A percentile compares a stretch with the other conserved stretches of the same genome.
Evolutionary conservation across 1,284 basidiomycete genomes (phyloP).

Genomic region (Cryptococcus floricola): DNA sequence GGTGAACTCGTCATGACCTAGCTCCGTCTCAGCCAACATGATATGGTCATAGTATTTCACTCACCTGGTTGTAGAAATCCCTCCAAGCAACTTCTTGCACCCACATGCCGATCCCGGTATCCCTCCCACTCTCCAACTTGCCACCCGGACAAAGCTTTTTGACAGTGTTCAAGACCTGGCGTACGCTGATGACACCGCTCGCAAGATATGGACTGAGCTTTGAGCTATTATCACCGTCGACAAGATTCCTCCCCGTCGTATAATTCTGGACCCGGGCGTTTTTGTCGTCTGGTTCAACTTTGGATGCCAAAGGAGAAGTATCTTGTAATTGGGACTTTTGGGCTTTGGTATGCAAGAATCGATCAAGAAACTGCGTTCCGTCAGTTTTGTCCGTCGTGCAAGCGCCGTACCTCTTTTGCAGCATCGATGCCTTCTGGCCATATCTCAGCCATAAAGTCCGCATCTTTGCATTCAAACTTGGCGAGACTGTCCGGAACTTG

Average conservation of each 20-base stretch:
- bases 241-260: slow-evolving; percentile 63
- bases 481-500: slow-evolving; percentile 59
- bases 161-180: slow-evolving; percentile 69
- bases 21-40: slow-evolving; percentile 11
- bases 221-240: slow-evolving; percentile 72
- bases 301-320: slow-evolving; percentile 58
- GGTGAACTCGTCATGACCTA: slow-evolving; percentile 73
- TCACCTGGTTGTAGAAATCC: slow-evolving; percentile 69
- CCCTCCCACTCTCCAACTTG: slow-evolving; percentile 62
- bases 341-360: slow-evolving; percentile 70
- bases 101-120: slow-evolving; percentile 75
- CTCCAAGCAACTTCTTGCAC: slow-evolving; percentile 75
- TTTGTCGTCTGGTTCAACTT: slow-evolving; percentile 39
- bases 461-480: slow-evolving; percentile 63
- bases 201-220: slow-evolving; percentile 80
- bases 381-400: too few relatives aligned
- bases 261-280: slow-evolving; percentile 65
- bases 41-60: slow-evolving; percentile 4
- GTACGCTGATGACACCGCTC: slow-evolving; percentile 73
- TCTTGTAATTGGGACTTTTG: slow-evolving; percentile 60
- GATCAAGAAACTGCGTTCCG: slow-evolving; percentile 60
- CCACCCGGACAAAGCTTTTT: slow-evolving; percentile 56
- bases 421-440: slow-evolving; percentile 75
- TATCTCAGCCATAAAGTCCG: slow-evolving; percentile 59
- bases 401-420: slow-evolving; percentile 58